Evolutionary conservation across 2,329 filamentous ascomycete genomes (phyloP).

Genomic region (Cladosporium halotolerans): DNA sequence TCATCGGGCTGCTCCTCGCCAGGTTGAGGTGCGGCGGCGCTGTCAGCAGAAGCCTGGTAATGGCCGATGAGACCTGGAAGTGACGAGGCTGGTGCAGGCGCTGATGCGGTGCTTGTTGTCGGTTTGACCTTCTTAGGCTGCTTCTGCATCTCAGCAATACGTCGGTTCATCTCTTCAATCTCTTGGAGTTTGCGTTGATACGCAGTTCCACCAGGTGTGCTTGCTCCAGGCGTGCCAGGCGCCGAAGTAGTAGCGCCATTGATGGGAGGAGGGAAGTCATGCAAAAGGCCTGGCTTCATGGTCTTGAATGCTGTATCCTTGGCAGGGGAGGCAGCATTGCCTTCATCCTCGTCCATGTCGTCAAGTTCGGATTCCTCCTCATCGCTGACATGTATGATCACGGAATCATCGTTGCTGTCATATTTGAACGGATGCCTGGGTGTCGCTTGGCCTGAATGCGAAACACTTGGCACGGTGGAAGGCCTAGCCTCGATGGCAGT

Average conservation of each 20-base stretch:
- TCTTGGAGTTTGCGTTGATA: constrained; percentile 19
- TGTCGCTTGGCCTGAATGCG: constrained; percentile 17
- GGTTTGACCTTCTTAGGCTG: constrained; percentile 30
- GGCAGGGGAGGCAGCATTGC: neutral
- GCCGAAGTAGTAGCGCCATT: neutral
- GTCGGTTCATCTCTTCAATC: constrained; percentile 21
- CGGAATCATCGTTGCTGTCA: constrained; percentile 48
- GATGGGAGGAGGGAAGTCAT: neutral
- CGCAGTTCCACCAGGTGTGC: constrained; percentile 16
- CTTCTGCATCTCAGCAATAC: constrained; percentile 40
- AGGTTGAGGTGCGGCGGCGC: neutral
- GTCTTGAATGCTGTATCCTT: neutral
- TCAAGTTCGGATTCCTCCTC: constrained; percentile 22
- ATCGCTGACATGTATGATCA: constrained; percentile 80
- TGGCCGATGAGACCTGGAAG: neutral
- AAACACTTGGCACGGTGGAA: neutral
- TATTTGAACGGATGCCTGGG: constrained; percentile 56
- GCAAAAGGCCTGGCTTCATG: neutral
- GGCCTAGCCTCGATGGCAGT: neutral
- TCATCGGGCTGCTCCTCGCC: neutral
- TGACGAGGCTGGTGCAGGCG: neutral
- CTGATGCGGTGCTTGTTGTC: neutral
- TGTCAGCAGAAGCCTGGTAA: neutral
- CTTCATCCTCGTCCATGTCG: neutral
- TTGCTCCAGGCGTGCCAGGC: constrained; percentile 6